A percentile compares a stretch with the other conserved stretches of the same genome.
These are phyloP conservation scores for Lathyrus aphaca DNA, from an alignment of 306 rosid species.

Conservation along the genomic window DNA sequence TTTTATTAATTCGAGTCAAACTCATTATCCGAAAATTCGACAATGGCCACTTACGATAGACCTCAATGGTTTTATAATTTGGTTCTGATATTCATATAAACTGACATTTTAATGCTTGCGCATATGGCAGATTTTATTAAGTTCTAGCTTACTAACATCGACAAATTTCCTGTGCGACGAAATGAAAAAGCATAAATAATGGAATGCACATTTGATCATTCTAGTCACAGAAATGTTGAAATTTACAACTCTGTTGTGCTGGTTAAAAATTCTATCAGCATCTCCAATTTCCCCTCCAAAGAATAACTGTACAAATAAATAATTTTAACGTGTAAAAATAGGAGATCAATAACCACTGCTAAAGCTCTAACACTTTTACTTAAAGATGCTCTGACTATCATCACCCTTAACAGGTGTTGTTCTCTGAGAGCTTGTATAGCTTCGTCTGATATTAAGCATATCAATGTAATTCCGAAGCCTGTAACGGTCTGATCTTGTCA, in stretches of 20 bases:
- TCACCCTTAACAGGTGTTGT: constrained; percentile 65
- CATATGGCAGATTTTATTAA: not conserved
- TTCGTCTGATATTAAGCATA: constrained; percentile 77
- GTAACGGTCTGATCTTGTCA: constrained; percentile 84
- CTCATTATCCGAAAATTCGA: too few species aligned
- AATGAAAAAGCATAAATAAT: constrained; percentile 28
- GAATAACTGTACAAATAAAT: constrained; percentile 86
- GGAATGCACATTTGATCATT: constrained; percentile 57
- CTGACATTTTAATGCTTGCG: not conserved
- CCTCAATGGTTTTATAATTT: not conserved
- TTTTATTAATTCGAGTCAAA: too few species aligned
- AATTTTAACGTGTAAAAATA: constrained; percentile 43
- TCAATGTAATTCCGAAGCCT: constrained; percentile 83
- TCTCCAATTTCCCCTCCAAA: constrained; percentile 65
- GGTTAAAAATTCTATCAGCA: constrained; percentile 44
- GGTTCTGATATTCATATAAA: not conserved
- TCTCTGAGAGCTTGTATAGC: constrained; percentile 77
- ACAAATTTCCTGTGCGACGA: not conserved
- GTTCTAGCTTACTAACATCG: too few species aligned
- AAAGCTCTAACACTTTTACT: constrained; percentile 45
- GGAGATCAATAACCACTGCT: constrained; percentile 38
- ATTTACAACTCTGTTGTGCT: constrained; percentile 43
- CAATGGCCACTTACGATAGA: too few species aligned
- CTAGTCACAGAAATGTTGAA: constrained; percentile 49
- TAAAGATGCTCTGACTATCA: constrained; percentile 57